Percentiles rank a stretch among this genome's conserved stretches.
phyloP scores from a whole-genome alignment of 75 land plant genomes.

The Pinus taeda region DNA sequence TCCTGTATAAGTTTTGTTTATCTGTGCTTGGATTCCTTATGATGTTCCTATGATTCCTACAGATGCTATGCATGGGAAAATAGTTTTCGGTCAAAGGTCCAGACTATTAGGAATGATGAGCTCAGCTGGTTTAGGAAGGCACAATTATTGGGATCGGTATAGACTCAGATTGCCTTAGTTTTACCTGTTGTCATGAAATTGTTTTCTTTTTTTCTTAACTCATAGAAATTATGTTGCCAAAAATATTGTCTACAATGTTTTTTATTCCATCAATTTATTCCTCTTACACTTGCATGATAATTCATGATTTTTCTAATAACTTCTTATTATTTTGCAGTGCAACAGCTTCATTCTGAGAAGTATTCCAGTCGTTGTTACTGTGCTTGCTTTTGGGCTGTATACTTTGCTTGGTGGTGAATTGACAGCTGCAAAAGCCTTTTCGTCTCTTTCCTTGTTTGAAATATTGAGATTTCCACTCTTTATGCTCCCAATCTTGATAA shows the following conservation, averaged over 20 bases:
- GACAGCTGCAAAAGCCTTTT: constrained; percentile 94
- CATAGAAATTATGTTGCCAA: neutral
- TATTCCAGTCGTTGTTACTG: constrained; percentile 86
- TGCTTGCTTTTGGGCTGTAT: constrained; percentile 81
- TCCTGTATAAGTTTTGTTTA: neutral
- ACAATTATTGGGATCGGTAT: constrained; percentile 77
- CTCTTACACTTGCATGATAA: neutral
- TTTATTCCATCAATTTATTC: neutral
- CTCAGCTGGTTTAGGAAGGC: constrained; percentile 91
- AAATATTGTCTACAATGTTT: neutral
- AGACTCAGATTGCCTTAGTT: neutral
- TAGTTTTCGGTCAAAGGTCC: constrained; percentile 85
- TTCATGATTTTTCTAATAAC: neutral
- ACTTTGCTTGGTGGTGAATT: constrained; percentile 80
- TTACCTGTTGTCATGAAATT: neutral
- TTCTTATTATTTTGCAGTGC: constrained; percentile 43
- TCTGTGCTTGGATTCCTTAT: neutral
- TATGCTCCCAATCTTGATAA: constrained; percentile 91
- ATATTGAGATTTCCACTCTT: constrained; percentile 85
- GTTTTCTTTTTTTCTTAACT: constrained; percentile 6
- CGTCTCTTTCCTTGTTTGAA: constrained; percentile 94
- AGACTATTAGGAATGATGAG: constrained; percentile 69
- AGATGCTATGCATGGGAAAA: constrained; percentile 98
- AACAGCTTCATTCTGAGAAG: constrained; percentile 85
- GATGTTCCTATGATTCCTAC: neutral